Percentiles rank a stretch among this genome's conserved stretches.
Evolutionary conservation across 441 rosid genomes (phyloP).

Genomic region (Gossypium schwendimanii): DNA sequence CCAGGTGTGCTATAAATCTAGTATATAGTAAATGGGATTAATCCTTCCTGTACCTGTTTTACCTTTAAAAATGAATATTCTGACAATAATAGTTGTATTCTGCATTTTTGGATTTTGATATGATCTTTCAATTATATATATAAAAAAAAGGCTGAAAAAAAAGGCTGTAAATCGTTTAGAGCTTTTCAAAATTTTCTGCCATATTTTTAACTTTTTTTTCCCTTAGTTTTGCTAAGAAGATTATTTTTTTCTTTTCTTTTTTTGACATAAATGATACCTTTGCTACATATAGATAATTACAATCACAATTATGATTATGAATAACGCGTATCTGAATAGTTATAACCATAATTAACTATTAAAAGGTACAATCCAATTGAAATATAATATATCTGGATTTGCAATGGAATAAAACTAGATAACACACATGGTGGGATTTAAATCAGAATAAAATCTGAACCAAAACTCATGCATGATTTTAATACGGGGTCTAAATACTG

Average conservation of each 20-base stretch:
- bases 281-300: neutral
- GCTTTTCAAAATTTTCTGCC: neutral
- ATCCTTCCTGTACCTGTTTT: neutral
- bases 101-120: too few relatives aligned
- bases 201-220: neutral
- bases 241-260: neutral
- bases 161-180: neutral
- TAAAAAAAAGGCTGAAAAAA: neutral
- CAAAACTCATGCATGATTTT: neutral
- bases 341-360: neutral
- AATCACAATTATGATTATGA: neutral
- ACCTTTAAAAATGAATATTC: neutral
- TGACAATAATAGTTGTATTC: too few relatives aligned
- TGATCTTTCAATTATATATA: neutral
- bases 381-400: neutral
- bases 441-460: neutral
- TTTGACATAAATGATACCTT: neutral
- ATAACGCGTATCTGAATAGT: neutral
- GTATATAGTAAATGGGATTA: neutral
- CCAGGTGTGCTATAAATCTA: neutral
- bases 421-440: neutral
- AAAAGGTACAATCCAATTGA: neutral
- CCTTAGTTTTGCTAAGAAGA: neutral
- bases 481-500: neutral
- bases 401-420: neutral